Conservation (phyloP, 768 basidiomycete genomes). For the Suillus luteus region DNA sequence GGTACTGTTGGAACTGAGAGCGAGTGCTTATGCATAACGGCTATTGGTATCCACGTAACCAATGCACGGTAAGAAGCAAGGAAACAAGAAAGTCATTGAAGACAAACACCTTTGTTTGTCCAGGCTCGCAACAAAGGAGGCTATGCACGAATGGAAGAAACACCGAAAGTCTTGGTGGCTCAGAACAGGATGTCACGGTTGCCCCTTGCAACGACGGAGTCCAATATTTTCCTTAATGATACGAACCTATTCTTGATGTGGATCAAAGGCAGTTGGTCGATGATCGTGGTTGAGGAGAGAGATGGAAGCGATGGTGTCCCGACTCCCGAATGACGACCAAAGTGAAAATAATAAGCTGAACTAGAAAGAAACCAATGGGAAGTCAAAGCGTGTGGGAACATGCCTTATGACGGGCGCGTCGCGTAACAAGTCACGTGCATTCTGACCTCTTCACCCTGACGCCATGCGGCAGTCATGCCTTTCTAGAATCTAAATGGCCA, state of each 20-base stretch:
- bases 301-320: slow-evolving; percentile 20
- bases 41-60: slow-evolving; percentile 14
- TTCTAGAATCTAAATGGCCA: background rate
- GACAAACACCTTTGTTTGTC: slow-evolving; percentile 24
- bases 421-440: slow-evolving; percentile 39
- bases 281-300: slow-evolving; percentile 13
- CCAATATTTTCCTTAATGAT: slow-evolving; percentile 10
- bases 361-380: slow-evolving; percentile 21
- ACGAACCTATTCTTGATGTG: slow-evolving; percentile 18
- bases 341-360: slow-evolving; percentile 30
- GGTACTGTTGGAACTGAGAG: slow-evolving; percentile 34
- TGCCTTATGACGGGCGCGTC: slow-evolving; percentile 38
- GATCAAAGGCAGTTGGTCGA: slow-evolving; percentile 15
- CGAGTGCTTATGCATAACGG: slow-evolving; percentile 32
- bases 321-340: slow-evolving; percentile 27
- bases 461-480: background rate
- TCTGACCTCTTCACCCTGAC: slow-evolving; percentile 8
- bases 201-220: slow-evolving; percentile 19
- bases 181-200: slow-evolving; percentile 17
- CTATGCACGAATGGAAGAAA: slow-evolving; percentile 29
- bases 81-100: slow-evolving; percentile 8
- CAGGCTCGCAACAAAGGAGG: slow-evolving; percentile 21
- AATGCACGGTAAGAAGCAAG: slow-evolving; percentile 6
- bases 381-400: slow-evolving; percentile 29
- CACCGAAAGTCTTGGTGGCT: slow-evolving; percentile 24